Base-by-base conservation (phyloP, 306 rosid species). In the Prunus campanulata region DNA sequence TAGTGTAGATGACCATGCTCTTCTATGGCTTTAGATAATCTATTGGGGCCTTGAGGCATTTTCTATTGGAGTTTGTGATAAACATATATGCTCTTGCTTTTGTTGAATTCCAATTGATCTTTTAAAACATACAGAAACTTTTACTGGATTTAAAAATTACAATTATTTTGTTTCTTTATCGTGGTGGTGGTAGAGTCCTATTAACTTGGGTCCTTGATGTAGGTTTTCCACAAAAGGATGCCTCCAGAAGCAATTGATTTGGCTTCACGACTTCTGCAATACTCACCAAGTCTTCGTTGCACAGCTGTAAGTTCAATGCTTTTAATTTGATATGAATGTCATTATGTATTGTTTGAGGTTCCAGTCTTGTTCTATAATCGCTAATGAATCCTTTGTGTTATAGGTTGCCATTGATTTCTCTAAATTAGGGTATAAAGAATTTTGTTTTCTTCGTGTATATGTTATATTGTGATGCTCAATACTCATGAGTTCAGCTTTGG, bases 231-330 rank as follows among this genome's bases (percentile, higher is more conserved):
- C 90, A 91, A 91, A 87, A 83, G 88, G 80, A 93, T 91, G 98
- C 98, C 98, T 65, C 97, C 98, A 18, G 98, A 93, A 83, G 98
- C 98, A 64, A 94, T 94, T 63, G 98, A 94, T 83, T 87, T 94
- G 82, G 96, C 97, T 66, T 88, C 98, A 50, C 83, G 98, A 68
- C 90, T 94, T 78, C 84, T 94, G 80, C 98, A 94, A 64, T 94
- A 94, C 80, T 94, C 98, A 12, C 98, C 98, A 44, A 94, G 94
- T 77, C 96, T 94, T 60, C 94, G 98, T 20, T 94, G 98, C 83
- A 88, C 94, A 15, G 98, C 98, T 4, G 98, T 93, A 80, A 85
- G 98, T 87, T 81, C 70, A 70, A 18, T 74, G 32, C 72, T 47
- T 8, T 25, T 29, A 29, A 61, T 49, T 70, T 63, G 15, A 48